phyloP scores from a whole-genome alignment of 495 filamentous ascomycete genomes.

The Aspergillus diversus region DNA sequence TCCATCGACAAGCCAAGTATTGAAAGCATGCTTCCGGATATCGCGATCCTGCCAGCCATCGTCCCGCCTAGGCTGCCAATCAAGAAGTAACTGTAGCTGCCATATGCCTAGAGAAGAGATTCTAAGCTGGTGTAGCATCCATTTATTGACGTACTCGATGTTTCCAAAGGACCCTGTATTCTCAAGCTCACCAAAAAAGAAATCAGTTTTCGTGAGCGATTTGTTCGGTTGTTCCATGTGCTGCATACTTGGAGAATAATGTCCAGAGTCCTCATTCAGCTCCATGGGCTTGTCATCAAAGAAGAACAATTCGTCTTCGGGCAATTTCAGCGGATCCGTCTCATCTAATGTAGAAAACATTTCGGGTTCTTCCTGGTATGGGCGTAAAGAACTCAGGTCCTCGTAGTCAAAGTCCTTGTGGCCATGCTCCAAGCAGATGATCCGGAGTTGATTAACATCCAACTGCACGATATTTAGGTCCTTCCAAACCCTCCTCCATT shows the following conservation, averaged over 20 bases:
- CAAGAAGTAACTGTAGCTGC: conserved; percentile 29
- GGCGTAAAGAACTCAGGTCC: conserved; percentile 11
- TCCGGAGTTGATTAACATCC: conserved; percentile 25
- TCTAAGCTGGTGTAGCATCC: conserved; percentile 38
- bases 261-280: neutral
- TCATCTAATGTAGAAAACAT: neutral
- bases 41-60: conserved; percentile 27
- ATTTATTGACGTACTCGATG: conserved; percentile 31
- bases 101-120: conserved; percentile 34
- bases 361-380: neutral
- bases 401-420: conserved; percentile 17
- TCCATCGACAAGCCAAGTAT: conserved; percentile 32
- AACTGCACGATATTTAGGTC: conserved; percentile 28
- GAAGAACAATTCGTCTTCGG: conserved; percentile 4
- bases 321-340: conserved; percentile 8
- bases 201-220: conserved; percentile 17
- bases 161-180: conserved; percentile 14
- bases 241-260: neutral
- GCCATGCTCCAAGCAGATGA: conserved; percentile 26
- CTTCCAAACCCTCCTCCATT: conserved; percentile 20
- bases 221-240: neutral
- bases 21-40: conserved; percentile 34
- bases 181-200: conserved; percentile 24
- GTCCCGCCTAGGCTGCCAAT: conserved; percentile 22
- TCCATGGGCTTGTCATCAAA: neutral